Evolutionary conservation across 805 yeast genomes (phyloP).

Genomic region (Candida easanensis): DNA sequence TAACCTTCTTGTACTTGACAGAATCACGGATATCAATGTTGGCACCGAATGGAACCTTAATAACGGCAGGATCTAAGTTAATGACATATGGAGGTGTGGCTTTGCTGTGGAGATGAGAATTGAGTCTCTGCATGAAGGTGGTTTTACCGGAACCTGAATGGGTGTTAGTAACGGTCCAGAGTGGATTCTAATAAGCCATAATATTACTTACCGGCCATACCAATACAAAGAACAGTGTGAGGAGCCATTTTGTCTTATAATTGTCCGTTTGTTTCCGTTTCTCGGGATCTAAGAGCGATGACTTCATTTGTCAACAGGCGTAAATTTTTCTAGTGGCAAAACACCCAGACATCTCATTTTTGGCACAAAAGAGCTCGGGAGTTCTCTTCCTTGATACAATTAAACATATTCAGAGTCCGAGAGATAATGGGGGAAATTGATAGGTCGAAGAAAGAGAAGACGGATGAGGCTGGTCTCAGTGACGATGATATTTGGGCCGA

Average conservation of each 20-base stretch:
- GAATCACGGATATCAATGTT: conserved; percentile 96
- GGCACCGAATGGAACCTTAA: conserved; percentile 89
- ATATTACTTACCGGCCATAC: conserved; percentile 51
- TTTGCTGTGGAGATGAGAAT: conserved; percentile 77
- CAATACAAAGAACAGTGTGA: conserved; percentile 49
- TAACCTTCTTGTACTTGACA: conserved; percentile 90
- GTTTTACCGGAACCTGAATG: conserved; percentile 74
- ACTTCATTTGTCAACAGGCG: neutral
- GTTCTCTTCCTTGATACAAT: neutral
- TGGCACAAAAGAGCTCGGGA: neutral
- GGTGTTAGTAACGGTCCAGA: neutral
- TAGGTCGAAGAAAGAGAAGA: conserved; percentile 1
- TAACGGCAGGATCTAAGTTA: conserved; percentile 94
- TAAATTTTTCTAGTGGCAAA: neutral
- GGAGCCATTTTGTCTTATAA: conserved; percentile 31
- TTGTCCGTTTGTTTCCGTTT: neutral
- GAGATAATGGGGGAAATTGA: conserved; percentile 13
- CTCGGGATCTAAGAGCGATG: neutral
- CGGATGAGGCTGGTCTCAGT: conserved; percentile 3
- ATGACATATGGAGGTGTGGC: conserved; percentile 84
- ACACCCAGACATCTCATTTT: neutral
- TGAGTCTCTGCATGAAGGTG: conserved; percentile 93
- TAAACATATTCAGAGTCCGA: neutral
- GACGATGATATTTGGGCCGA: conserved; percentile 35
- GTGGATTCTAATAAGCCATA: neutral